These are phyloP conservation scores for Rubus idaeus DNA, from an alignment of 306 rosid genomes.

Conservation along the genomic window DNA sequence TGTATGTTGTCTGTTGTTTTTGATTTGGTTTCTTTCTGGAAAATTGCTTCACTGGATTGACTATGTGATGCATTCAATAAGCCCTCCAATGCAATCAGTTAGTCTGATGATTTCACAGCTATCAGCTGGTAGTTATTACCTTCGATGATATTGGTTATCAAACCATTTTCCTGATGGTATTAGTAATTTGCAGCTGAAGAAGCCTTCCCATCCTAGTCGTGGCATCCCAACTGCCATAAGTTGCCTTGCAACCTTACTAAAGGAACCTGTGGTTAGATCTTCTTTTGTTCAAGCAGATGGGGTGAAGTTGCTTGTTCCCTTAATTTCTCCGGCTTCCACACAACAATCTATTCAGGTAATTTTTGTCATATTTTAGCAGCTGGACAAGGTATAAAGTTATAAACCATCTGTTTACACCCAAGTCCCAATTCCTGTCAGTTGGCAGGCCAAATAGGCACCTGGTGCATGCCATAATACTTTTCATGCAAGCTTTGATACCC, in stretches of 20 bases:
- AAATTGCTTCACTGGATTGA: not conserved
- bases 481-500: constrained; percentile 9
- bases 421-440: constrained; percentile 21
- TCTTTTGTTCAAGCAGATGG: constrained; percentile 90
- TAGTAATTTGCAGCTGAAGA: constrained; percentile 65
- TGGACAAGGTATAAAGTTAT: constrained; percentile 16
- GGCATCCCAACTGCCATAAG: constrained; percentile 79
- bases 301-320: constrained; percentile 87
- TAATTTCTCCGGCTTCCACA: constrained; percentile 91
- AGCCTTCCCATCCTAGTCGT: constrained; percentile 82
- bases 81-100: not conserved
- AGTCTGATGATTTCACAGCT: not conserved
- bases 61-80: not conserved
- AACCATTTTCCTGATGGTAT: constrained; percentile 8
- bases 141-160: not conserved
- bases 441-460: constrained; percentile 23
- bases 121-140: not conserved
- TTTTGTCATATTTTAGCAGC: constrained; percentile 16
- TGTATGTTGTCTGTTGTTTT: not conserved
- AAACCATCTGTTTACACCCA: constrained; percentile 9
- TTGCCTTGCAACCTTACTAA: constrained; percentile 81
- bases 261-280: constrained; percentile 88
- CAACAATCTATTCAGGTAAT: constrained; percentile 95
- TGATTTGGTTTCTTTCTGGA: not conserved
- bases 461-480: constrained; percentile 13